Base-by-base conservation (phyloP, 768 basidiomycete species). In the Psilocybe sp. region DNA sequence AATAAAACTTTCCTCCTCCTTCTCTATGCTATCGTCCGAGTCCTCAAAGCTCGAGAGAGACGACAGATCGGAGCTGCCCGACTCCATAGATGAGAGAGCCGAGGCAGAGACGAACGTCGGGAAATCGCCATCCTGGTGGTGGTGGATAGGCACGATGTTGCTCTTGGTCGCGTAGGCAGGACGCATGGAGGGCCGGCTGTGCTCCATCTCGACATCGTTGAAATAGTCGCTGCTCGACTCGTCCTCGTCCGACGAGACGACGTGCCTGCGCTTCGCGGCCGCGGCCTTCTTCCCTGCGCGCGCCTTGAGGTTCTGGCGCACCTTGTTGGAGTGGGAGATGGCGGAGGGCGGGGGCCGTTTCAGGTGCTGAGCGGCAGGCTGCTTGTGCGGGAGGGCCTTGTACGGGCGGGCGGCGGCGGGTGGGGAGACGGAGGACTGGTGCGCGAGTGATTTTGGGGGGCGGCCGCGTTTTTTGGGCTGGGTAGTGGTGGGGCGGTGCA, bases 31-130 rank as follows among this genome's bases (percentile, higher is more conserved):
- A 23, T 78, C 78, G 55, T 84, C 84, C 42, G 77, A 76, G 40
- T 66, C 23, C 23, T 28, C 69, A 49, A 80, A 80, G 41, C 75
- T 76, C 2, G 77, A 74, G 7, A 72, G 67, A 15, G 73, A 70
- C 11, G 78, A 77, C 9, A 66, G 68, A 48, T 70, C 76, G 0
- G 69, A 72, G 43, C 67, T 76, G 35, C 78, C 72, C 18, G 81
- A 83, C 44, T 77, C 75, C 37, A 78, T 69, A 6, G 76, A 76
- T 7, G 80, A 77, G 36, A 81, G 58, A 2, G 70, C 81, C 28
- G 82, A 81, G 16, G 85, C 85, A 23, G 83, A 79, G 20, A 88
- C 72, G 62, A 88, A 87, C 18, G 84, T 87, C 11, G 86, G 86
- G 63, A 84, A 82, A 43, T 67, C 71, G 40, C 58, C 65, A 4